Conservation (phyloP, 2,329 filamentous ascomycete species). For the Diaporthe citri region DNA sequence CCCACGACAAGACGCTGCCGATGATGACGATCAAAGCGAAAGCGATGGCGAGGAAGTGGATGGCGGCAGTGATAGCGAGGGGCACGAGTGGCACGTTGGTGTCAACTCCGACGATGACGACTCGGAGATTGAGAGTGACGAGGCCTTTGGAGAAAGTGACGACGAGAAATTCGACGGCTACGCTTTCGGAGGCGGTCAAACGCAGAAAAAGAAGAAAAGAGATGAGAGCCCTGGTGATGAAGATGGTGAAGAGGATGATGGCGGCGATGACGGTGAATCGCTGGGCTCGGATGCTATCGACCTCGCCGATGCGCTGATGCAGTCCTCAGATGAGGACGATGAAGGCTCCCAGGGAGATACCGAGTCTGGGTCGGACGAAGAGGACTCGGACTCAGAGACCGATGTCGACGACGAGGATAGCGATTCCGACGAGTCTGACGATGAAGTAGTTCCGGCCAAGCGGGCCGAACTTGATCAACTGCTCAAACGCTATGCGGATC, state of each 20-base stretch:
- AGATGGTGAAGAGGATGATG: constrained; percentile 47
- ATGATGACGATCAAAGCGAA: constrained; percentile 58
- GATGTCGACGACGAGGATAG: constrained; percentile 46
- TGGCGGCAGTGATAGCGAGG: constrained; percentile 85
- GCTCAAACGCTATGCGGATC: constrained; percentile 76
- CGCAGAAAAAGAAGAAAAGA: constrained; percentile 48
- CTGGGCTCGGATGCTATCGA: constrained; percentile 51
- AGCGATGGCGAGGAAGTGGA: constrained; percentile 72
- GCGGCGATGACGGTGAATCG: constrained; percentile 58
- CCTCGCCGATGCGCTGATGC: constrained; percentile 39
- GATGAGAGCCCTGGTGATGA: constrained; percentile 49
- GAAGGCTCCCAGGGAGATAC: constrained; percentile 58
- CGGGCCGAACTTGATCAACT: constrained; percentile 76
- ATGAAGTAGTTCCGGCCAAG: constrained; percentile 64
- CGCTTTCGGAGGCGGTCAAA: constrained; percentile 63
- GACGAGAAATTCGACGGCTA: constrained; percentile 87
- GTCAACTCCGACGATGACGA: constrained; percentile 70
- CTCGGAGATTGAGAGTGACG: constrained; percentile 76
- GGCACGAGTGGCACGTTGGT: constrained; percentile 87
- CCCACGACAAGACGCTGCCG: constrained; percentile 53
- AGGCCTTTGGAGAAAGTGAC: constrained; percentile 90
- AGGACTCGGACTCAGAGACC: constrained; percentile 57
- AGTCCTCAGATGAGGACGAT: constrained; percentile 64
- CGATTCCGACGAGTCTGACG: constrained; percentile 64
- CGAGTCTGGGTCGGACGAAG: constrained; percentile 60